phyloP scores from a whole-genome alignment of 2,329 filamentous ascomycete genomes.

The Alternaria rosae region DNA sequence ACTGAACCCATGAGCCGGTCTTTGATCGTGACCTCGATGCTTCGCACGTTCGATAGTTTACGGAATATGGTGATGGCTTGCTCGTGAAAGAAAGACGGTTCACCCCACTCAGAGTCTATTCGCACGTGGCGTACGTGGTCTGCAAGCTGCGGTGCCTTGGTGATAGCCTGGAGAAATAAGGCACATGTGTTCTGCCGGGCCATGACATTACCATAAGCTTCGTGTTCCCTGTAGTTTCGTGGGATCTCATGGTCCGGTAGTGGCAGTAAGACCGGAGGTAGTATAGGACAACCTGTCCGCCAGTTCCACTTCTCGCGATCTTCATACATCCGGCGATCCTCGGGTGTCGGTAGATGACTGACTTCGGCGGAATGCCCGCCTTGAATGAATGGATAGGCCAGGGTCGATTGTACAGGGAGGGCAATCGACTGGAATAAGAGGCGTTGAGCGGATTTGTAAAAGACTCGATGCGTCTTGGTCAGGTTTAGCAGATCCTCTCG shows the following conservation, averaged over 20 bases:
- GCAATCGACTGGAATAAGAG: not conserved
- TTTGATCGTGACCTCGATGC: not conserved
- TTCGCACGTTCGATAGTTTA: not conserved
- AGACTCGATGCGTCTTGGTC: not conserved
- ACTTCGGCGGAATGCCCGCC: not conserved
- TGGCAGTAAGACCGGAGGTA: not conserved
- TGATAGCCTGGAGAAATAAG: not conserved
- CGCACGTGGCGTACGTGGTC: not conserved
- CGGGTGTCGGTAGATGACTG: not conserved
- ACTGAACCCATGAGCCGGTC: not conserved
- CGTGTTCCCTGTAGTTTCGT: not conserved
- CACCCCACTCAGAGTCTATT: not conserved
- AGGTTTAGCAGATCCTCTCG: not conserved
- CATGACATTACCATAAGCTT: not conserved
- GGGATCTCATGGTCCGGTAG: not conserved
- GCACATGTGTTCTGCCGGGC: not conserved
- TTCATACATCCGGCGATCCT: not conserved
- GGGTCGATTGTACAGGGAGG: not conserved
- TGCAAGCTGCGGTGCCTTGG: not conserved
- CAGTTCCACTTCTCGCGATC: no score
- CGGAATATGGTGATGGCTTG: not conserved
- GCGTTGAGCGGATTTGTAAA: not conserved
- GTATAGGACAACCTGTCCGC: no score
- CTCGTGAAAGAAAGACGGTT: not conserved
- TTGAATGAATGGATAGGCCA: not conserved